Evolutionary conservation across 2,329 filamentous ascomycete species (phyloP).

Genomic region (Paracamarosporium sp.): DNA sequence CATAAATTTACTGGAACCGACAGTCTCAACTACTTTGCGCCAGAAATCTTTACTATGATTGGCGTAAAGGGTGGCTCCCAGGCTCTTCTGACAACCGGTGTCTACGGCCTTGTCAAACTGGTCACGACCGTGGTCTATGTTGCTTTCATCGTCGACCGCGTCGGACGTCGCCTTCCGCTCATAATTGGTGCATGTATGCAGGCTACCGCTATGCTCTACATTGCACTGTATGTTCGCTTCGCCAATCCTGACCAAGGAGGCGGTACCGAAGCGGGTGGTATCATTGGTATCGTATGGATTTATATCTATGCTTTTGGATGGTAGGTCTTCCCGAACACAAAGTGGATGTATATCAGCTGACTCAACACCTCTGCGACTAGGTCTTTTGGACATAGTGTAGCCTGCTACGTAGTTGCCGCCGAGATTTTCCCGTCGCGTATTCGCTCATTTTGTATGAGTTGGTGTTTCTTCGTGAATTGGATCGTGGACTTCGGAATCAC

Average conservation of each 20-base stretch:
- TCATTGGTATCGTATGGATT: slow-evolving; percentile 49
- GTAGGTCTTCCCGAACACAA: background rate
- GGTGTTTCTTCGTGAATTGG: slow-evolving; percentile 39
- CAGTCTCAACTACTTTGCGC: slow-evolving; percentile 50
- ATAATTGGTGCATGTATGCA: slow-evolving; percentile 38
- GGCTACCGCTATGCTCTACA: slow-evolving; percentile 42
- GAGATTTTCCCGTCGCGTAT: slow-evolving; percentile 35
- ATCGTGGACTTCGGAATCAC: slow-evolving; percentile 41
- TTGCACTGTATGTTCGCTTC: slow-evolving; percentile 19
- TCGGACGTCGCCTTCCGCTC: slow-evolving; percentile 40
- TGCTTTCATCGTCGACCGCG: slow-evolving; percentile 39
- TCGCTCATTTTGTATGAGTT: slow-evolving; percentile 35
- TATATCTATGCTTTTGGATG: slow-evolving; percentile 42
- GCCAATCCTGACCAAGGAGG: background rate
- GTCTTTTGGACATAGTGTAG: slow-evolving; percentile 36
- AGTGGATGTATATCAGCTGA: background rate
- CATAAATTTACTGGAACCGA: slow-evolving; percentile 53
- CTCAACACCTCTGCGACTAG: background rate
- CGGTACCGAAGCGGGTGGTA: slow-evolving; percentile 49
- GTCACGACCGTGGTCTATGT: slow-evolving; percentile 43
- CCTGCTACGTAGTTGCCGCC: slow-evolving; percentile 35
- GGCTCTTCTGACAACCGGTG: slow-evolving; percentile 47
- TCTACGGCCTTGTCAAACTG: slow-evolving; percentile 46
- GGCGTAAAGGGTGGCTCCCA: slow-evolving; percentile 25
- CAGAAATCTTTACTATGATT: slow-evolving; percentile 50